phyloP scores from a whole-genome alignment of 169 alveolate genomes.

The Cryptosporidium tyzzeri region DNA sequence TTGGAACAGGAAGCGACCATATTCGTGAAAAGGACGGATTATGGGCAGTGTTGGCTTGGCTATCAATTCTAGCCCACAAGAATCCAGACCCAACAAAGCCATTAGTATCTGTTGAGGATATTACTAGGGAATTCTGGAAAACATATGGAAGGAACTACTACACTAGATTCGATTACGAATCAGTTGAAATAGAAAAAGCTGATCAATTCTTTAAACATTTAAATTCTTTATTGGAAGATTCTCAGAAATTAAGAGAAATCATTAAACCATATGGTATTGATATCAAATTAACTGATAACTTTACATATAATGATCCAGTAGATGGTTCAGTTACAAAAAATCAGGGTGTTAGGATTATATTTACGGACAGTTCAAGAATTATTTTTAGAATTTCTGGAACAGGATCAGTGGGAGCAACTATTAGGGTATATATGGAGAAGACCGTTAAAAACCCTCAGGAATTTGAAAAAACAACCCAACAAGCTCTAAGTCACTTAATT shows the following conservation, averaged over 20 bases:
- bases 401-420: slow-evolving; percentile 93
- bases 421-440: slow-evolving; percentile 93
- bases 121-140: slow-evolving; percentile 91
- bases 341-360: slow-evolving; percentile 91
- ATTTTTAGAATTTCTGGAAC: slow-evolving; percentile 92
- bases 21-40: slow-evolving; percentile 96
- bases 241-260: not conserved
- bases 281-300: slow-evolving; percentile 83
- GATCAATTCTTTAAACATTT: slow-evolving; percentile 86
- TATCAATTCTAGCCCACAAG: slow-evolving; percentile 91
- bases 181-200: slow-evolving; percentile 88
- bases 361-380: slow-evolving; percentile 90
- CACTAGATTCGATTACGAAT: slow-evolving; percentile 91
- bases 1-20: slow-evolving; percentile 95
- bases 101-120: slow-evolving; percentile 87
- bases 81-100: slow-evolving; percentile 83
- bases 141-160: slow-evolving; percentile 94
- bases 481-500: slow-evolving; percentile 57
- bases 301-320: slow-evolving; percentile 93
- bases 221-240: slow-evolving; percentile 40
- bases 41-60: slow-evolving; percentile 97
- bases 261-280: slow-evolving; percentile 22
- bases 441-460: slow-evolving; percentile 78
- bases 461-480: slow-evolving; percentile 19
- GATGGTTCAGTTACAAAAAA: slow-evolving; percentile 92